Evolutionary conservation across 2,329 filamentous ascomycete genomes (phyloP).

Genomic region (Cladosporium austrohemisphaericum): DNA sequence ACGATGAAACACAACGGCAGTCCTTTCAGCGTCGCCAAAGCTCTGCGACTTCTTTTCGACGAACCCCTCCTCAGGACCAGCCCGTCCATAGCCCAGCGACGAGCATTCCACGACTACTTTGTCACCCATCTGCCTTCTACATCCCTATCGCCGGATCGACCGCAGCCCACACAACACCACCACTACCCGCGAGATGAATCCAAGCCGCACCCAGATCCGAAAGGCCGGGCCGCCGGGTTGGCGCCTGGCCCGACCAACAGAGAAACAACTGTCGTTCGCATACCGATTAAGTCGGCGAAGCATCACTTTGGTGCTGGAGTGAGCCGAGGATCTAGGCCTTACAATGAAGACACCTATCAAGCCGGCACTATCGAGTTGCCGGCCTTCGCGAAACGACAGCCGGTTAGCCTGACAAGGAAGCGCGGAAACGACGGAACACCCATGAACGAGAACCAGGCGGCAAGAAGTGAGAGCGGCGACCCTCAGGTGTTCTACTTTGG

Average conservation of each 20-base stretch:
- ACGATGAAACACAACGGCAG: conserved; percentile 28
- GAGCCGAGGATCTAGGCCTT: conserved; percentile 74
- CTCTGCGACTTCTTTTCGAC: conserved; percentile 26
- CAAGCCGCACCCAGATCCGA: conserved; percentile 62
- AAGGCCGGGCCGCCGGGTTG: conserved; percentile 26
- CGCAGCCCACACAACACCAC: conserved; percentile 61
- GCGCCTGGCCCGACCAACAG: conserved; percentile 49
- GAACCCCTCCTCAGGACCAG: conserved; percentile 17
- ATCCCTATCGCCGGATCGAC: conserved; percentile 76
- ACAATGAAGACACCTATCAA: conserved; percentile 93
- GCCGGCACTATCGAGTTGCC: conserved; percentile 91
- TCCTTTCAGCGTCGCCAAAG: conserved; percentile 29
- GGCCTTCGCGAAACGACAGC: conserved; percentile 81
- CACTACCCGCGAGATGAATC: conserved; percentile 83
- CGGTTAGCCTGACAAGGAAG: conserved; percentile 56
- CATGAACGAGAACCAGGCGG: conserved; percentile 40
- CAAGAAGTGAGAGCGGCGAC: conserved; percentile 77
- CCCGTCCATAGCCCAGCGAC: conserved; percentile 20
- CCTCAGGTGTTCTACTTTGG: conserved; percentile 97
- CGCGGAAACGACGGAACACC: conserved; percentile 1
- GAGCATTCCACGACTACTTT: conserved; percentile 88
- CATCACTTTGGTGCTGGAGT: conserved; percentile 86
- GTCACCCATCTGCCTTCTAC: conserved; percentile 92
- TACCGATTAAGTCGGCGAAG: conserved; percentile 87
- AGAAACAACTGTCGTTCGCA: conserved; percentile 90